Evolutionary conservation across 2,329 filamentous ascomycete species (phyloP).

Genomic region (Aspergillus luchuensis): DNA sequence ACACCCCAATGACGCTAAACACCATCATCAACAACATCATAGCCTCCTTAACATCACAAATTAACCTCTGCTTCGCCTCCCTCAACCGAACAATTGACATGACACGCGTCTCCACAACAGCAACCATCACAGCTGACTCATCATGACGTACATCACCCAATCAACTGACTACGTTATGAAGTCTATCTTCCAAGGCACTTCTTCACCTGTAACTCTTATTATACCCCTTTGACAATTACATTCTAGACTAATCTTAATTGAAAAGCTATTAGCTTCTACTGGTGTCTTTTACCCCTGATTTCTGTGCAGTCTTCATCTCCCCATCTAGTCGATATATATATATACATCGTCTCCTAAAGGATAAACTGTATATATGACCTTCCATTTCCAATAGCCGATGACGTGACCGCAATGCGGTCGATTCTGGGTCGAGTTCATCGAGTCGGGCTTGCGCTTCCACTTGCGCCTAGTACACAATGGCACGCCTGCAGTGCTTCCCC

Average conservation of each 20-base stretch:
- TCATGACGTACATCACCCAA: conserved; percentile 13
- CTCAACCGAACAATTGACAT: neutral
- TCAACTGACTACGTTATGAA: neutral
- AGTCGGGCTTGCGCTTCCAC: neutral
- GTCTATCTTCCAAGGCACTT: neutral
- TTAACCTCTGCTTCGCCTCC: neutral
- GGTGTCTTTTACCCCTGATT: too few species aligned
- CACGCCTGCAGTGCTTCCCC: too few species aligned
- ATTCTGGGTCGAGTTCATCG: neutral
- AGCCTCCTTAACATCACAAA: neutral
- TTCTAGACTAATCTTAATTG: neutral
- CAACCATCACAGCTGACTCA: conserved; percentile 10
- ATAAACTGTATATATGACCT: neutral
- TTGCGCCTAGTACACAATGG: neutral
- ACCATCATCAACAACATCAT: neutral
- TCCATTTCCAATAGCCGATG: neutral
- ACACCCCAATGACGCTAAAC: neutral
- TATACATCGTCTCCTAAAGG: too few species aligned
- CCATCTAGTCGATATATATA: too few species aligned
- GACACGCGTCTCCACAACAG: neutral
- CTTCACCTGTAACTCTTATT: neutral
- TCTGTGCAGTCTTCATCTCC: too few species aligned
- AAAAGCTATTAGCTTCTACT: too few species aligned
- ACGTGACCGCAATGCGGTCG: conserved; percentile 10
- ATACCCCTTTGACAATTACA: neutral